These are phyloP conservation scores for Talaromyces sp. DNA, from an alignment of 2,329 filamentous ascomycete genomes.

Conservation along the genomic window DNA sequence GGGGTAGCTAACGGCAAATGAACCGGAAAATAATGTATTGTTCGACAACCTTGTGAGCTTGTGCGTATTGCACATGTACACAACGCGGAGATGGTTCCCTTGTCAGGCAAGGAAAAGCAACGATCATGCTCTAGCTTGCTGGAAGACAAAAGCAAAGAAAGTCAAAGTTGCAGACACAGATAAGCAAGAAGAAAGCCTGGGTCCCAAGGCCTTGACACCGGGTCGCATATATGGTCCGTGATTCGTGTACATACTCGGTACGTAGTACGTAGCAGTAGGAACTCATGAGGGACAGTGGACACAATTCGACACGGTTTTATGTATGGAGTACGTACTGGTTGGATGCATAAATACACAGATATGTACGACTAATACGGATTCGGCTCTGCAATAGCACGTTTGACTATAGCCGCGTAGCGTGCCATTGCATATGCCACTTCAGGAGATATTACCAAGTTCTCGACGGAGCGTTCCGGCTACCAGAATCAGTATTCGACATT, in stretches of 20 bases:
- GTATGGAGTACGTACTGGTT: background rate
- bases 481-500: background rate
- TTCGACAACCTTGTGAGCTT: background rate
- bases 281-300: background rate
- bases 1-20: background rate
- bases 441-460: background rate
- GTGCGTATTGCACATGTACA: background rate
- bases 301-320: background rate
- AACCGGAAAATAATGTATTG: background rate
- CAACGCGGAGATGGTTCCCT: background rate
- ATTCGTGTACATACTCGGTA: background rate
- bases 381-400: background rate
- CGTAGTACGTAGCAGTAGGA: background rate
- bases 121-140: background rate
- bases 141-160: background rate
- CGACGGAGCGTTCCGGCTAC: background rate
- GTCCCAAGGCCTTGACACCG: conserved; percentile 7
- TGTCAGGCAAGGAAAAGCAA: background rate
- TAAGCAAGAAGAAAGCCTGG: background rate
- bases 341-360: background rate
- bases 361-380: background rate
- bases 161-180: background rate
- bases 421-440: background rate
- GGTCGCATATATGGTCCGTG: conserved; percentile 2
- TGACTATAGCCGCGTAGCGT: background rate